Evolutionary conservation across 202 grass and related monocot genomes (phyloP).

Genomic region (Eragrostis tef): DNA sequence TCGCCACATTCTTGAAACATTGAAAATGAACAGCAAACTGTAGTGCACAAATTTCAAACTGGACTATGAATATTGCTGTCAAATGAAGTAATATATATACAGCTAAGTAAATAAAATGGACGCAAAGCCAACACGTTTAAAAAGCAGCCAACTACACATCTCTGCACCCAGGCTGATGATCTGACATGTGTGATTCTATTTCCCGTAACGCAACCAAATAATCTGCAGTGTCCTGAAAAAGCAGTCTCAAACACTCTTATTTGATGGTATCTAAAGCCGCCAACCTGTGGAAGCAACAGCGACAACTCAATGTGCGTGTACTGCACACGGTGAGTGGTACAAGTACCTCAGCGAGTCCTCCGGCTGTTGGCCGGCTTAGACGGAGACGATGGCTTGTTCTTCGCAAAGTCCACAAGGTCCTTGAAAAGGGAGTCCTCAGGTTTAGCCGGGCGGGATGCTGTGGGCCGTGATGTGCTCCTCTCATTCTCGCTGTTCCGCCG

Average conservation of each 20-base stretch:
- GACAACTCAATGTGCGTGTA: constrained; percentile 4
- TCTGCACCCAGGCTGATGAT: constrained; percentile 26
- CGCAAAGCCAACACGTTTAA: not conserved
- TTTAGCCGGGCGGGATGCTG: constrained; percentile 54
- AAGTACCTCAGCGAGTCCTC: constrained; percentile 66
- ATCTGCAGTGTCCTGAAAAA: constrained; percentile 21
- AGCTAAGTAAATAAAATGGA: constrained; percentile 44
- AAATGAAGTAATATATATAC: constrained; percentile 53
- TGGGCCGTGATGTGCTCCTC: constrained; percentile 26
- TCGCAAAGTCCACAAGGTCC: constrained; percentile 93
- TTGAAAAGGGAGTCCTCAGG: constrained; percentile 89
- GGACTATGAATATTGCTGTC: constrained; percentile 50
- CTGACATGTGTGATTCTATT: constrained; percentile 45
- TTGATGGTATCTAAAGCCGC: constrained; percentile 41
- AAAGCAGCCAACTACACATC: constrained; percentile 39
- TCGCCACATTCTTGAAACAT: not conserved
- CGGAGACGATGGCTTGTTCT: constrained; percentile 67
- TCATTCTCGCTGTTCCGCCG: constrained; percentile 44
- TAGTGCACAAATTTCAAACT: constrained; percentile 38
- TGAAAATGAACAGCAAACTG: not conserved
- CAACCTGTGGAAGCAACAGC: constrained; percentile 32
- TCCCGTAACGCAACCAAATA: constrained; percentile 28
- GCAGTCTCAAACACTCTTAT: constrained; percentile 44
- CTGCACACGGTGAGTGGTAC: not conserved
- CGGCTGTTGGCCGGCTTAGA: constrained; percentile 73